Base-by-base conservation (phyloP, 805 yeast species). In the Schwanniomyces pseudopolymorphus region DNA sequence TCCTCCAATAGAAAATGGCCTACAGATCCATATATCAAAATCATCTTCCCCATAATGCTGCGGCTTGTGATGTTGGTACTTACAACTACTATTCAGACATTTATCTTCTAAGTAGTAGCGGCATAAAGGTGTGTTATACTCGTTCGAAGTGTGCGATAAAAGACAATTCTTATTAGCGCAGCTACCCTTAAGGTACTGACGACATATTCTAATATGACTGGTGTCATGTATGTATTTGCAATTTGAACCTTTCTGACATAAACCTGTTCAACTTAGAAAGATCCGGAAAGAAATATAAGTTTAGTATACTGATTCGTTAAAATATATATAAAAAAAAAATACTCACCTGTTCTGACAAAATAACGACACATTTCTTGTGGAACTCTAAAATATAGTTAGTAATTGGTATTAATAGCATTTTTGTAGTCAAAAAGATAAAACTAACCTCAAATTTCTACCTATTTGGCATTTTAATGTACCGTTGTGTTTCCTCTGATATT, bases 1-100 rank as follows among this genome's bases (percentile, higher is more conserved):
- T 0, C 91, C 90, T 14, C 79, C 79, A 27, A 83, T 55, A 4
- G 91, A 77, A 67, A 87, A 88, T 24, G 78, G 81, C 19, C 88
- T 70, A 57, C 96, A 87, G 0, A 80, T 69, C 58, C 71, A 65
- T 3, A 81, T 64, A 24, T 69, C 74, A 37, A 50, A 39, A 60
- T 55, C 22, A 53, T 62, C 33, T 72, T 79, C 43, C 56, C 56
- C 67, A 71, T 76, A 63, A 76, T 87, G 27, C 71, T 67, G 55
- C 59, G 89, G 55, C 63, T 67, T 62, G 4, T 56, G 56, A 39
- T 77, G 74, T 53, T 66, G 79, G 56, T 75, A 84, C 38, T 57
- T 65, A 54, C 95, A 87, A 17, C 77, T 59, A 7, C 83, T 79
- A 9, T 67, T 67, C 37, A 46, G 48, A 49, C 75, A 70, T 45